A percentile compares a stretch with the other conserved stretches of the same genome.
phyloP scores from a whole-genome alignment of 139 green algal species.

The Zygnema cylindricum region DNA sequence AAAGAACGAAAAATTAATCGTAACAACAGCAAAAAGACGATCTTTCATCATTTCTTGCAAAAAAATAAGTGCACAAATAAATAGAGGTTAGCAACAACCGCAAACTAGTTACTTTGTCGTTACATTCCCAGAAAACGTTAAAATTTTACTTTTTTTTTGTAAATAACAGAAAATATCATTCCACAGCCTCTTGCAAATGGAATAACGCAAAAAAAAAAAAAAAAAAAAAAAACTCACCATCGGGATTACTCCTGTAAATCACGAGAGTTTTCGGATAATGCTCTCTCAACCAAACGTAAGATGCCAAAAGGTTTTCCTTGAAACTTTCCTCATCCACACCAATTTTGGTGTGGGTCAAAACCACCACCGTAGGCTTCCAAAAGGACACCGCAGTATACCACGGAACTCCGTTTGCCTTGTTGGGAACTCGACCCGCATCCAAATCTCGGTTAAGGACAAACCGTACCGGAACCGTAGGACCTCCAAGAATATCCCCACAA shows the following conservation, averaged over 20 bases:
- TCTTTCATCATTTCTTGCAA: no score
- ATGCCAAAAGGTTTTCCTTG: neutral
- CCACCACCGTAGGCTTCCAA: neutral
- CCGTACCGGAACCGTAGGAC: neutral
- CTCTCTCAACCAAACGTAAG: neutral
- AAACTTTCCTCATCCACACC: neutral
- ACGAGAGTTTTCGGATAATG: neutral
- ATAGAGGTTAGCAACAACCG: no score
- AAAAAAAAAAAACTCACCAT: no score
- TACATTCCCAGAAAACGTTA: no score
- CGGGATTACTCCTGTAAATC: neutral
- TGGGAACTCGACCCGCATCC: neutral
- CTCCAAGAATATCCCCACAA: neutral
- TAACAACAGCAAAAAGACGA: no score
- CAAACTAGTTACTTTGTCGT: no score
- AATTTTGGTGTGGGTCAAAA: neutral
- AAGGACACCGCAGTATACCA: neutral
- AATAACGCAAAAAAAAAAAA: no score
- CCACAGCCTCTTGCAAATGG: no score
- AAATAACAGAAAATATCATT: no score
- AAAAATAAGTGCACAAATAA: no score
- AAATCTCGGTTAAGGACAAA: neutral
- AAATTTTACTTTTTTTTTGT: no score
- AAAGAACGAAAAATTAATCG: no score
- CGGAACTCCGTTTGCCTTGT: neutral